phyloP scores from a whole-genome alignment of 2,329 filamentous ascomycete genomes.

The Canariomyces notabilis region DNA sequence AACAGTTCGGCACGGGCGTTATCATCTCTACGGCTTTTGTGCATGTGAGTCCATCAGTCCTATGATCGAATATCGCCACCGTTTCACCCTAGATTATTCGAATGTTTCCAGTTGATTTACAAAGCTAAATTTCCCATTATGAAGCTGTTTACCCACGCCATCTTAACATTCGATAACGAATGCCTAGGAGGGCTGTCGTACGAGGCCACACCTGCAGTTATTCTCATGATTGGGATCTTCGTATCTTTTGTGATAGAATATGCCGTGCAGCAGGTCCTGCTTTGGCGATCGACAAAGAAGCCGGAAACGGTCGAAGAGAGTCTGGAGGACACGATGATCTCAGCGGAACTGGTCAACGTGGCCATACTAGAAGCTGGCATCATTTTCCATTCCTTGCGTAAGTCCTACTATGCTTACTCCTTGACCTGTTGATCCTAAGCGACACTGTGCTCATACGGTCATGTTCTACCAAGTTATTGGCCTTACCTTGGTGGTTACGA shows the following conservation, averaged over 20 bases:
- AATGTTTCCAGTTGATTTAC: background rate
- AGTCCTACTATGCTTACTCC: slow-evolving; percentile 25
- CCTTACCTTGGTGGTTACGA: slow-evolving; percentile 58
- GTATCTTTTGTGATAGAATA: slow-evolving; percentile 69
- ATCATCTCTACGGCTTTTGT: slow-evolving; percentile 68
- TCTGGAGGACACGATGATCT: slow-evolving; percentile 22
- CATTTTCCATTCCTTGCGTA: slow-evolving; percentile 67
- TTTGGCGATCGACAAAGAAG: slow-evolving; percentile 15
- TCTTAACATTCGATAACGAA: slow-evolving; percentile 65
- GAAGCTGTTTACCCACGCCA: slow-evolving; percentile 67
- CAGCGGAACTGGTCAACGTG: slow-evolving; percentile 53
- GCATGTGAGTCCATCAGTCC: slow-evolving; percentile 40
- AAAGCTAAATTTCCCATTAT: background rate
- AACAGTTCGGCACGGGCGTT: slow-evolving; percentile 70
- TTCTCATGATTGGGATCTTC: slow-evolving; percentile 70
- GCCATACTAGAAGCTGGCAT: slow-evolving; percentile 69
- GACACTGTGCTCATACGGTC: background rate
- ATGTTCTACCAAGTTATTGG: slow-evolving; percentile 48
- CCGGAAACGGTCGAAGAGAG: background rate
- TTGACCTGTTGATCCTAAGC: background rate
- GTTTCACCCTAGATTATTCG: slow-evolving; percentile 20
- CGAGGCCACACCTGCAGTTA: slow-evolving; percentile 63
- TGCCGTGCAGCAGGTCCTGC: slow-evolving; percentile 54
- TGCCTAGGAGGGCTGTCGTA: slow-evolving; percentile 63
- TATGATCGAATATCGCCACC: too few species aligned